Percentiles rank a stretch among this genome's conserved stretches.
Evolutionary conservation across 108 stramenopile species (phyloP).

Genomic region (Nitzschia sp.): DNA sequence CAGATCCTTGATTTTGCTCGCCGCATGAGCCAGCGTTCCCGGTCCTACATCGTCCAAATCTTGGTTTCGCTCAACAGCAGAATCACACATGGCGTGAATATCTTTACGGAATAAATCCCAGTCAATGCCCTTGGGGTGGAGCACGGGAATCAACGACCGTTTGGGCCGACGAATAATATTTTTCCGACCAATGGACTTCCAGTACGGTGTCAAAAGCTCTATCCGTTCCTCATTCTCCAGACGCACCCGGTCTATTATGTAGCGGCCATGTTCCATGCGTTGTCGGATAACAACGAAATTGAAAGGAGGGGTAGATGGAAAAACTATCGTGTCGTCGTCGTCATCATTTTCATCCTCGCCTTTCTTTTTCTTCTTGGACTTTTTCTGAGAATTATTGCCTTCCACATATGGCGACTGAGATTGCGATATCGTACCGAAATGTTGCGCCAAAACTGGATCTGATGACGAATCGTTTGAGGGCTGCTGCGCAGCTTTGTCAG

Average conservation of each 20-base stretch:
- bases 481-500: not conserved
- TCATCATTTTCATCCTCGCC: not conserved
- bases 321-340: conserved; percentile 17
- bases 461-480: not conserved
- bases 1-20: conserved; percentile 61
- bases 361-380: not conserved
- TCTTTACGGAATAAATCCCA: conserved; percentile 76
- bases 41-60: conserved; percentile 29
- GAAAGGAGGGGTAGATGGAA: conserved; percentile 60
- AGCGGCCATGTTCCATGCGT: conserved; percentile 63
- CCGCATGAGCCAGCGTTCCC: conserved; percentile 59
- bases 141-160: conserved; percentile 37
- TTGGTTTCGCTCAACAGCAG: conserved; percentile 54
- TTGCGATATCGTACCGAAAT: not conserved
- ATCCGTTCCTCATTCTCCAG: conserved; percentile 46
- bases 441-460: not conserved
- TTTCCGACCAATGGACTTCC: conserved; percentile 28
- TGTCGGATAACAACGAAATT: conserved; percentile 67
- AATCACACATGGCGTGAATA: conserved; percentile 72
- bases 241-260: conserved; percentile 61
- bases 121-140: conserved; percentile 67
- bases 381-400: not conserved
- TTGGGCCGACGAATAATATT: conserved; percentile 6
- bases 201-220: conserved; percentile 33
- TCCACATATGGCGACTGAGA: not conserved